Evolutionary conservation across 345 rosid species (phyloP).

Genomic region (Leavenworthia alabamica): DNA sequence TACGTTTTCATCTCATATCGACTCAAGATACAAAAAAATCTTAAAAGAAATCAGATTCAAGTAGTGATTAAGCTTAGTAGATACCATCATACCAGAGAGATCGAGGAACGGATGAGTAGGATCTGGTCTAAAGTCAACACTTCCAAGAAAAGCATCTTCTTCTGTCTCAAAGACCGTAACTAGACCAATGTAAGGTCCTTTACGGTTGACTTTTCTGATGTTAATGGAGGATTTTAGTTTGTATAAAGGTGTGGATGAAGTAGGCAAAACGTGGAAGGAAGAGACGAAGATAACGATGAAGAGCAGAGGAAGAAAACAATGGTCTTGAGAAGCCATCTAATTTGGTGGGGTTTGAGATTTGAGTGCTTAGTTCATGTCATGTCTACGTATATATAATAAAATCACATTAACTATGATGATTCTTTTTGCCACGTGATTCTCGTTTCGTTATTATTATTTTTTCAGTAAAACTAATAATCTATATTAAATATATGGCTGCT

Average conservation of each 20-base stretch:
- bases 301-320: not conserved
- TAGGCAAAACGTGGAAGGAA: conserved; percentile 3
- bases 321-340: conserved; percentile 10
- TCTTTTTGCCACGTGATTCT: too few relatives aligned
- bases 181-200: conserved; percentile 44
- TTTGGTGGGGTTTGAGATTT: not conserved
- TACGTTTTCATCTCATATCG: not conserved
- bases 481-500: too few relatives aligned
- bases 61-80: not conserved
- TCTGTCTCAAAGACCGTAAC: conserved; percentile 41
- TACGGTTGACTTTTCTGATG: conserved; percentile 32
- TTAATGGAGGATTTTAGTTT: conserved; percentile 1
- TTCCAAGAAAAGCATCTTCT: conserved; percentile 36
- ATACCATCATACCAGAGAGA: conserved; percentile 45
- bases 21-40: not conserved
- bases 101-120: conserved; percentile 33
- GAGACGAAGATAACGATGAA: not conserved
- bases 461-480: too few relatives aligned
- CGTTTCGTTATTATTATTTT: too few relatives aligned
- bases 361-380: not conserved
- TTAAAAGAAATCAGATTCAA: not conserved
- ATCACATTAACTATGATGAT: too few relatives aligned
- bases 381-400: too few relatives aligned
- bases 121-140: conserved; percentile 32
- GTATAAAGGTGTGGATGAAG: conserved; percentile 11